These are phyloP conservation scores for Multifurca ochricompacta DNA, from an alignment of 768 basidiomycete genomes.

Conservation along the genomic window DNA sequence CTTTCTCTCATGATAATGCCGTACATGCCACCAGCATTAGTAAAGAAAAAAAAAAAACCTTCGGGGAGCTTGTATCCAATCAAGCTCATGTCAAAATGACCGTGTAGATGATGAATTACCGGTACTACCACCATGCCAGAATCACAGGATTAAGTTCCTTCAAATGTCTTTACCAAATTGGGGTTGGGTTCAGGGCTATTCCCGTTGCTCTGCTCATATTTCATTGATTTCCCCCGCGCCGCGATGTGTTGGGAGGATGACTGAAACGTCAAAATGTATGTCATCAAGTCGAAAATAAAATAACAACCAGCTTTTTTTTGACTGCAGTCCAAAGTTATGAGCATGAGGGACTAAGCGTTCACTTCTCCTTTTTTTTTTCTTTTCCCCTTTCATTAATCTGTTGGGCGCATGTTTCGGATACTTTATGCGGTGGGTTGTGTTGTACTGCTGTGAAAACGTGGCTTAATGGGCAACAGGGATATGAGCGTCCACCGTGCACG, in stretches of 20 bases:
- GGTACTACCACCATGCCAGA: not conserved
- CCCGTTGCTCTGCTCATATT: too few species aligned
- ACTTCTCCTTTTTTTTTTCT: too few species aligned
- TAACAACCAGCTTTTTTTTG: not conserved
- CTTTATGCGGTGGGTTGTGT: not conserved
- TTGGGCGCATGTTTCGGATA: not conserved
- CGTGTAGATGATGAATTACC: too few species aligned
- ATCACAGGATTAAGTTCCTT: too few species aligned
- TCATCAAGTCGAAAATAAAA: too few species aligned
- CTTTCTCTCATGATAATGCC: not conserved
- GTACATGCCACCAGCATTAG: not conserved
- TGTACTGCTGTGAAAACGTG: slow-evolving; percentile 5
- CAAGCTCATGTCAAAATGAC: not conserved
- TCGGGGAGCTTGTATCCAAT: not conserved
- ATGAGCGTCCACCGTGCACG: not conserved
- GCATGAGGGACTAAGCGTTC: slow-evolving; percentile 5
- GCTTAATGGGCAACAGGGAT: not conserved
- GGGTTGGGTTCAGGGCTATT: too few species aligned
- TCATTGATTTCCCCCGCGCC: too few species aligned
- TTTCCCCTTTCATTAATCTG: not conserved
- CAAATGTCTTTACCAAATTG: too few species aligned
- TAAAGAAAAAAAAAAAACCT: too few species aligned
- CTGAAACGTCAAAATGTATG: too few species aligned
- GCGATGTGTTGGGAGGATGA: too few species aligned
- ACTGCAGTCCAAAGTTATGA: not conserved